Evolutionary conservation across 257 asterid genomes (phyloP).

Genomic region (Pogostemon cablin): DNA sequence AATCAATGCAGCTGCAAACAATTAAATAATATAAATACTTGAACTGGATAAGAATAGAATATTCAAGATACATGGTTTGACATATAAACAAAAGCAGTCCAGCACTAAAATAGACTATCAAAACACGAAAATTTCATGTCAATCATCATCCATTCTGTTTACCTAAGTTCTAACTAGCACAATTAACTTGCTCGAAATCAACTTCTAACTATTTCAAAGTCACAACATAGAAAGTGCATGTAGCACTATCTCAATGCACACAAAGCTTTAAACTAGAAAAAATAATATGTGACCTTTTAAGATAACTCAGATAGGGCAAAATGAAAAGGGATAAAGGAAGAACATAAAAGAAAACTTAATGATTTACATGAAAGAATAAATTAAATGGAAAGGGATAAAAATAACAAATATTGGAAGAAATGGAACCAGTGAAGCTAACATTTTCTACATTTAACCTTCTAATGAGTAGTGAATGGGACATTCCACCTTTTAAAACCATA

Average conservation of each 20-base stretch:
- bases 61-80: neutral
- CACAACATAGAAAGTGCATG: neutral
- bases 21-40: conserved; percentile 19
- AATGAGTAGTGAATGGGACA: neutral
- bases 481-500: neutral
- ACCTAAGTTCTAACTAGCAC: neutral
- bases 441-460: neutral
- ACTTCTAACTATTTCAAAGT: neutral
- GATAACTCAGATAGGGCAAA: neutral
- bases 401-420: neutral
- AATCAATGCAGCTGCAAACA: neutral
- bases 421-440: neutral
- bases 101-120: neutral
- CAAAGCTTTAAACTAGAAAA: neutral
- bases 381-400: neutral
- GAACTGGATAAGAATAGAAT: conserved; percentile 19
- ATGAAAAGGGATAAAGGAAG: neutral
- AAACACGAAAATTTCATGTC: neutral
- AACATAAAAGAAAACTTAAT: neutral
- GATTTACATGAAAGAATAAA: neutral
- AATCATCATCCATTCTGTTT: conserved; percentile 3
- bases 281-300: neutral
- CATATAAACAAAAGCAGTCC: neutral
- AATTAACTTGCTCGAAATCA: neutral
- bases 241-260: neutral